A percentile compares a stretch with the other conserved stretches of the same genome.
These are phyloP conservation scores for Aotearoamyces nothofagi DNA, from an alignment of 2,329 filamentous ascomycete genomes.

Conservation along the genomic window DNA sequence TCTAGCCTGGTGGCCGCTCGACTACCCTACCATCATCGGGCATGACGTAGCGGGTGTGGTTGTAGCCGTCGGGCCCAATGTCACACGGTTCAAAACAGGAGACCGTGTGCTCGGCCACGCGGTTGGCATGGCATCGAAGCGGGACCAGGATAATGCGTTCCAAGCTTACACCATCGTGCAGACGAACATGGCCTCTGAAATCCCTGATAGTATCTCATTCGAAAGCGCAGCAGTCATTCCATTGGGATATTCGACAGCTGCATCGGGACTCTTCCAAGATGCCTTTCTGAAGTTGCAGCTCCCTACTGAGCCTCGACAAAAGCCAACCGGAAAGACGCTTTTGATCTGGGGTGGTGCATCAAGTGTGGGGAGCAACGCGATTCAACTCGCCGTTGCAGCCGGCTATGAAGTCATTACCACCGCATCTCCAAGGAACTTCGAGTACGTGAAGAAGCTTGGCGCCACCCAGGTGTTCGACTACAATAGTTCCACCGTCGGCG, in stretches of 20 bases:
- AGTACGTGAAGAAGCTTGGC: conserved; percentile 21
- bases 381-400: conserved; percentile 25
- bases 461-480: conserved; percentile 26
- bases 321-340: too few species aligned
- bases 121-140: conserved; percentile 9
- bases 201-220: conserved; percentile 17
- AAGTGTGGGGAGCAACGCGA: conserved; percentile 17
- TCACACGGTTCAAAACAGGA: conserved; percentile 31
- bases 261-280: conserved; percentile 15
- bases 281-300: conserved; percentile 10
- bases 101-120: conserved; percentile 28
- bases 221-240: conserved; percentile 18
- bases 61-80: conserved; percentile 29
- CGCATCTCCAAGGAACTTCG: conserved; percentile 20
- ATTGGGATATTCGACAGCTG: conserved; percentile 16
- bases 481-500: conserved; percentile 11
- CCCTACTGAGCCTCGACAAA: too few species aligned
- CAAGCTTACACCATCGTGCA: conserved; percentile 15
- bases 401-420: conserved; percentile 25
- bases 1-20: conserved; percentile 6
- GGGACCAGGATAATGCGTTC: conserved; percentile 13
- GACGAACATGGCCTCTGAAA: conserved; percentile 7
- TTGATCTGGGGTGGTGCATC: conserved; percentile 14
- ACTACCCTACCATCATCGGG: conserved; percentile 25
- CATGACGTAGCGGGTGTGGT: conserved; percentile 40